Percentiles rank a stretch among this genome's conserved stretches.
These are phyloP conservation scores for Brassica juncea DNA, from an alignment of 345 rosid genomes.

Conservation along the genomic window DNA sequence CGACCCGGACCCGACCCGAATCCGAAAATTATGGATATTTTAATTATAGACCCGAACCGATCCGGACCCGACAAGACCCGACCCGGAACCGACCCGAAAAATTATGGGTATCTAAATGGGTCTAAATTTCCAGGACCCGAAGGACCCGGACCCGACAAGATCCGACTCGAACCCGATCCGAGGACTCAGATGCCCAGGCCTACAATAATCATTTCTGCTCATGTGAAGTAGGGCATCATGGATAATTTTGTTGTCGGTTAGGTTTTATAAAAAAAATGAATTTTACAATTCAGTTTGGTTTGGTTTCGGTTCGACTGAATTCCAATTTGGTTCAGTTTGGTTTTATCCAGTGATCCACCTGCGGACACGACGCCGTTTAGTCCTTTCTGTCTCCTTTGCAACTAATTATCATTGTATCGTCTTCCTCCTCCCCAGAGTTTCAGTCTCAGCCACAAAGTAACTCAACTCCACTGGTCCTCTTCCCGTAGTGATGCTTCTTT, in stretches of 20 bases:
- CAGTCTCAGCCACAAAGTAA: slow-evolving; percentile 38
- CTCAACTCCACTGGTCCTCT: slow-evolving; percentile 12
- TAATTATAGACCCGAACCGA: too few relatives aligned
- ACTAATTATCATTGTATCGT: slow-evolving; percentile 24
- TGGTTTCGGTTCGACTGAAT: neutral
- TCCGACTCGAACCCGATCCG: too few relatives aligned
- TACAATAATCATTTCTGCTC: neutral
- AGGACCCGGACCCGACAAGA: too few relatives aligned
- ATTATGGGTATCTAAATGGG: too few relatives aligned
- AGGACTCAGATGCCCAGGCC: too few relatives aligned
- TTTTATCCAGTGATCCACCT: neutral
- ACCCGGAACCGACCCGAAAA: too few relatives aligned
- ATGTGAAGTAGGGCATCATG: neutral
- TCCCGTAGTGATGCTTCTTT: slow-evolving; percentile 57
- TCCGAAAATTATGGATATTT: too few relatives aligned
- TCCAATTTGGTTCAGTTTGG: neutral
- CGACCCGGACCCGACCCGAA: too few relatives aligned
- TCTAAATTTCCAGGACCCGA: too few relatives aligned
- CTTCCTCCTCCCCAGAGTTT: slow-evolving; percentile 31
- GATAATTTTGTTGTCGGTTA: neutral
- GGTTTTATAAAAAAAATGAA: neutral
- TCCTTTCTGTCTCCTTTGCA: neutral
- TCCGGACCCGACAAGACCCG: too few relatives aligned
- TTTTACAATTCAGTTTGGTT: neutral
- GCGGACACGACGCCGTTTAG: slow-evolving; percentile 6